These are phyloP conservation scores for bread wheat (Triticum aestivum) DNA, from an alignment of 176 grass and related monocot genomes.

Conservation along the genomic window IWGSC_CS_RefSeq_v2.1 NC_057808.1:3028381-3028880, in stretches of 20 bases:
- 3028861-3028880: background rate
- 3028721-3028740: too few species aligned
- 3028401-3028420: too few species aligned
- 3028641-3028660: conserved; percentile 73
- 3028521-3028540: conserved; percentile 17
- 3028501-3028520: too few species aligned
- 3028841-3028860: background rate
- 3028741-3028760: background rate
- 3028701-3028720: background rate
- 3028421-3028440: background rate
- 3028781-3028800: conserved; percentile 47
- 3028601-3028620: conserved; percentile 22
- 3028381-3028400: too few species aligned
- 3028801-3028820: background rate
- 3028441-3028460: background rate
- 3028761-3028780: conserved; percentile 20
- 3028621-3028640: conserved; percentile 47
- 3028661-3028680: background rate
- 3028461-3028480: background rate
- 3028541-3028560: conserved; percentile 46
- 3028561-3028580: conserved; percentile 63
- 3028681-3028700: background rate
- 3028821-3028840: background rate
- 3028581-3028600: conserved; percentile 51
- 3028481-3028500: background rate